Evolutionary conservation across 2,329 filamentous ascomycete species (phyloP), one percentile per base, ranked within the genome.

Genomic region (Thelonectria blattea): DNA sequence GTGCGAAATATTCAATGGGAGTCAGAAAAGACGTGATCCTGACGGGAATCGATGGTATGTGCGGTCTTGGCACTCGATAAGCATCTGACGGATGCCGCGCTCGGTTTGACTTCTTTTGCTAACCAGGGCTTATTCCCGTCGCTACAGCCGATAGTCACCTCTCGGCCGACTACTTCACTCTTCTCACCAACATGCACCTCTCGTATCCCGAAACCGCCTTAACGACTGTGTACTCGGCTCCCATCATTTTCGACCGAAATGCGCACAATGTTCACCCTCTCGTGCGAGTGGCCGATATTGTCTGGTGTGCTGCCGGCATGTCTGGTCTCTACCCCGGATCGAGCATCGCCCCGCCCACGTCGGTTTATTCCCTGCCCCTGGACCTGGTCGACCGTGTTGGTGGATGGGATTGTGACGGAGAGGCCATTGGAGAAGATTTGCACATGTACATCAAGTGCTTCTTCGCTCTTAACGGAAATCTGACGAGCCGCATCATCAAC

Each of bases 381-480:
- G 81, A 85, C 47, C 76, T 92, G 15, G 84, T 89, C 42, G 88
- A 91, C 67, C 82, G 85, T 27, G 89, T 91, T 30, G 87, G 88
- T 10, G 89, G 89, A 24, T 92, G 89, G 89, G 89, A 91, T 71
- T 85, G 85, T 55, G 88, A 85, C 52, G 81, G 85, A 1, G 88
- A 90, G 62, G 88, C 89, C 18, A 91, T 92, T 66, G 89, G 89
- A 45, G 89, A 92, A 74, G 89, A 91, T 70, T 75, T 91, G 70
- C 89, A 92, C 77, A 91, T 91, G 89, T 90, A 90, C 71, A 81
- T 91, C 63, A 91, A 91, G 79, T 91, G 88, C 73, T 91, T 91
- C 78, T 91, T 91, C 65, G 87, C 88, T 1, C 82, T 91, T 17
- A 89, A 89, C 62, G 89, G 89, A 3, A 87, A 91, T 71, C 72